Evolutionary conservation across 345 rosid species (phyloP).

Genomic region (Stellera chamaejasme): DNA sequence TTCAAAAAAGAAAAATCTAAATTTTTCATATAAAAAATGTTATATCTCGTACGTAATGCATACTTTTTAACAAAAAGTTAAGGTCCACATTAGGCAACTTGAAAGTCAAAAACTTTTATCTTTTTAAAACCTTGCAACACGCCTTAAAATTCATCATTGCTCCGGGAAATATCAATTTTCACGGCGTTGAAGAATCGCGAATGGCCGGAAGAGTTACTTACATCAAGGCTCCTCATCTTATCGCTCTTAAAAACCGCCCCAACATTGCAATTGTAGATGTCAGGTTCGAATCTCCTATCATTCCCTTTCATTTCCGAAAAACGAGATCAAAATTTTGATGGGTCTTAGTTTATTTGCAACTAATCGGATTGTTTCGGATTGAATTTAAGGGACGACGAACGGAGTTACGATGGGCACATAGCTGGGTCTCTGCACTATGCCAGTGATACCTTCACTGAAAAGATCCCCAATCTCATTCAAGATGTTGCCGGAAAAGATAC

Average conservation of each 20-base stretch:
- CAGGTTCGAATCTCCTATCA: slow-evolving; percentile 33
- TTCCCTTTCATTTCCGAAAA: background rate
- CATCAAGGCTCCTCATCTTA: slow-evolving; percentile 73
- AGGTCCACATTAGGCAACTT: too few species aligned
- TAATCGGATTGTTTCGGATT: background rate
- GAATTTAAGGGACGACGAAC: slow-evolving; percentile 68
- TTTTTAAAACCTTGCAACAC: too few species aligned
- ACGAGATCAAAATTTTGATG: too few species aligned
- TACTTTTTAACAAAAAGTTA: too few species aligned
- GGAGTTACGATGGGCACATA: slow-evolving; percentile 93
- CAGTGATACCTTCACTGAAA: slow-evolving; percentile 56
- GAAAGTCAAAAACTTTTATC: too few species aligned
- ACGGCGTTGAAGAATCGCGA: too few species aligned
- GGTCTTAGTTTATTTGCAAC: too few species aligned
- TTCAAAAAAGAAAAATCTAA: too few species aligned
- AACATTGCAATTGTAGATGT: slow-evolving; percentile 82
- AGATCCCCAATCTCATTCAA: slow-evolving; percentile 68
- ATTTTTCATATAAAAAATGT: too few species aligned
- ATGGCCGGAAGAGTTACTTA: slow-evolving; percentile 79
- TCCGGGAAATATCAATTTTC: too few species aligned
- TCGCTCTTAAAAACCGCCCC: slow-evolving; percentile 52
- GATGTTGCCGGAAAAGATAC: slow-evolving; percentile 84
- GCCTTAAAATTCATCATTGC: too few species aligned
- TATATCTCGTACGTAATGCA: too few species aligned
- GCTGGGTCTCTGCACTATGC: slow-evolving; percentile 84